These are phyloP conservation scores for Colletotrichum eleusines DNA, from an alignment of 2,329 filamentous ascomycete species.

Conservation along the genomic window DNA sequence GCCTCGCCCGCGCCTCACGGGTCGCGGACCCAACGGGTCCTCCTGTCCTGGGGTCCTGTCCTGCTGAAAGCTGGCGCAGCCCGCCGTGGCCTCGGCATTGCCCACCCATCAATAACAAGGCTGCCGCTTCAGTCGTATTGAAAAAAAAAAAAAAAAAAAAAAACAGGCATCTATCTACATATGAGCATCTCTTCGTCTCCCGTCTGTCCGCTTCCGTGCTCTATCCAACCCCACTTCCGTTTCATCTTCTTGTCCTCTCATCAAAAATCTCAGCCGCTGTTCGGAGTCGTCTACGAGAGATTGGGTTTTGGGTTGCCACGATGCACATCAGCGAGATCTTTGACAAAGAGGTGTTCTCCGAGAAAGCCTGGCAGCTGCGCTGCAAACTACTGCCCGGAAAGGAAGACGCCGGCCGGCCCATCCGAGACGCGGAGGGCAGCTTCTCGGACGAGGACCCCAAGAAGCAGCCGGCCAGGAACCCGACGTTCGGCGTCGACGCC, in stretches of 20 bases:
- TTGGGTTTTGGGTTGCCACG: background rate
- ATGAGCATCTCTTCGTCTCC: background rate
- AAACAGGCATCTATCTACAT: background rate
- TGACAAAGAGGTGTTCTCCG: slow-evolving; percentile 43
- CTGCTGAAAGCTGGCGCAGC: background rate
- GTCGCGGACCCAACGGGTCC: background rate
- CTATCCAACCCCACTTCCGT: too few species aligned
- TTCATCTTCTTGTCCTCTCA: background rate
- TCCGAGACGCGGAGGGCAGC: slow-evolving; percentile 38
- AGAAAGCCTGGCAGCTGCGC: slow-evolving; percentile 49
- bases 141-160: too few species aligned
- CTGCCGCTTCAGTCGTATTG: background rate
- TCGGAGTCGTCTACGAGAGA: background rate
- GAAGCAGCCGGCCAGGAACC: slow-evolving; percentile 16
- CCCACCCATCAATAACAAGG: background rate
- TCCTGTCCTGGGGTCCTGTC: background rate
- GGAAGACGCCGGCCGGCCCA: slow-evolving; percentile 39
- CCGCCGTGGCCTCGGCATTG: background rate
- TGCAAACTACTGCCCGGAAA: slow-evolving; percentile 48
- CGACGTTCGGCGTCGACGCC: slow-evolving; percentile 48
- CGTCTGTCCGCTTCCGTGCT: background rate
- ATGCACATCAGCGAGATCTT: slow-evolving; percentile 10
- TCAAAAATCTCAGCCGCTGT: background rate
- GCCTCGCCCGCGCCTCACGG: background rate
- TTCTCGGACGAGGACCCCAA: slow-evolving; percentile 37